phyloP scores from a whole-genome alignment of 2,329 filamentous ascomycete genomes.

The Colletotrichum sidae region DNA sequence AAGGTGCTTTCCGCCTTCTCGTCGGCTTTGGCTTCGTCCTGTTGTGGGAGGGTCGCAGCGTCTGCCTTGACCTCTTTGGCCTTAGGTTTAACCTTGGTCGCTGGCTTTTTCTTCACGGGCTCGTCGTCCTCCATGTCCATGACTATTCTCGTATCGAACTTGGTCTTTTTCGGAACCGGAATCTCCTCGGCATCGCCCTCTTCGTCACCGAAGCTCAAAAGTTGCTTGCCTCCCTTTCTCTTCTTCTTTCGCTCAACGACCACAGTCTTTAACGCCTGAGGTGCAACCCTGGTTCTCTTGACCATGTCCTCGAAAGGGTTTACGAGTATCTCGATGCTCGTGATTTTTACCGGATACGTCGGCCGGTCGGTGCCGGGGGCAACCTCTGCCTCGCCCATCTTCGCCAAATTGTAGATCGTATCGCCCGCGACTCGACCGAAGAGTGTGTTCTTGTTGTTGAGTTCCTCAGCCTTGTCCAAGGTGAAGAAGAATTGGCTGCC shows the following conservation, averaged over 20 bases:
- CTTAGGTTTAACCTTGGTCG: conserved; percentile 47
- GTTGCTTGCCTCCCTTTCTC: conserved; percentile 79
- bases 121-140: conserved; percentile 64
- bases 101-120: conserved; percentile 43
- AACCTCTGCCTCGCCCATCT: conserved; percentile 90
- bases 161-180: conserved; percentile 78
- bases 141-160: conserved; percentile 82
- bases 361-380: conserved; percentile 84
- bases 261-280: conserved; percentile 58
- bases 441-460: conserved; percentile 91
- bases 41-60: neutral
- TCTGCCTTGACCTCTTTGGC: conserved; percentile 42
- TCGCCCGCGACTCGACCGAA: conserved; percentile 94
- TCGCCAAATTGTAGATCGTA: conserved; percentile 94
- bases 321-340: conserved; percentile 78
- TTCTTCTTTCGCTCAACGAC: conserved; percentile 71
- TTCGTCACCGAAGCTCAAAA: conserved; percentile 82
- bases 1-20: conserved; percentile 40
- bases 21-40: neutral
- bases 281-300: conserved; percentile 70
- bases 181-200: conserved; percentile 69
- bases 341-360: conserved; percentile 86
- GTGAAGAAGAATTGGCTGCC: conserved; percentile 98
- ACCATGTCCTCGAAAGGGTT: conserved; percentile 88
- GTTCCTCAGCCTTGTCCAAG: conserved; percentile 83